These are phyloP conservation scores for Alternaria arbusti DNA, from an alignment of 2,329 filamentous ascomycete genomes.

Conservation along the genomic window DNA sequence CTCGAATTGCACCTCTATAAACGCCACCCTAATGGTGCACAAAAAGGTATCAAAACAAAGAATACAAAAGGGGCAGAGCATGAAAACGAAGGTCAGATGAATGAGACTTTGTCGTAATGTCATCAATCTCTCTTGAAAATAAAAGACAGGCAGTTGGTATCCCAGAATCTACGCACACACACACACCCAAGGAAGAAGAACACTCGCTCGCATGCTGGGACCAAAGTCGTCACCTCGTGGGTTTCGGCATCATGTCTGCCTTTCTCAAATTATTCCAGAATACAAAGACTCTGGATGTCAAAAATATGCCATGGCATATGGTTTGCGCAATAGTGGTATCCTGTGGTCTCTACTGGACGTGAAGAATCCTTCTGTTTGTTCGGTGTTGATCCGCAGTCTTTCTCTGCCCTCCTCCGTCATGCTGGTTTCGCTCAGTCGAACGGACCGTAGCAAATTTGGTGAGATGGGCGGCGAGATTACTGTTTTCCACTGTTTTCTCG, in stretches of 20 bases:
- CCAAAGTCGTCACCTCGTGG: constrained; percentile 4
- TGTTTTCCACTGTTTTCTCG: constrained; percentile 28
- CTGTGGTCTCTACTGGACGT: neutral
- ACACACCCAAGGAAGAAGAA: constrained; percentile 12
- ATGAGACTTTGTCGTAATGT: constrained; percentile 8
- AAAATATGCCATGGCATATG: constrained; percentile 7
- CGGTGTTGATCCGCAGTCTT: neutral
- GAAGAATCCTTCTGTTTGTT: neutral
- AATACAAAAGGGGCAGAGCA: constrained; percentile 1
- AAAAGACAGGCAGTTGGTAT: constrained; percentile 19
- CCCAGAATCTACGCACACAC: constrained; percentile 23
- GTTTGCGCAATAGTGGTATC: constrained; percentile 9
- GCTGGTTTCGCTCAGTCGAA: neutral
- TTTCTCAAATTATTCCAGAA: constrained; percentile 4
- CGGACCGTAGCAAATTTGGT: neutral
- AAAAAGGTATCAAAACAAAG: constrained; percentile 11
- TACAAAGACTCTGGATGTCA: constrained; percentile 5
- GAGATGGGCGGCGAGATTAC: constrained; percentile 7
- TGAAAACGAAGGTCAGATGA: constrained; percentile 2
- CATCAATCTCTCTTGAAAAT: constrained; percentile 10
- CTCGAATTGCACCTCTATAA: constrained; percentile 34
- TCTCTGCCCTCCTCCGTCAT: neutral
- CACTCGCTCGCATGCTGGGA: constrained; percentile 9
- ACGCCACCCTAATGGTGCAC: constrained; percentile 35
- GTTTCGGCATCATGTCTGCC: neutral